Evolutionary conservation across 768 basidiomycete species (phyloP), one percentile per base, ranked within the genome.

Genomic region (Hygrocybe coccinea): DNA sequence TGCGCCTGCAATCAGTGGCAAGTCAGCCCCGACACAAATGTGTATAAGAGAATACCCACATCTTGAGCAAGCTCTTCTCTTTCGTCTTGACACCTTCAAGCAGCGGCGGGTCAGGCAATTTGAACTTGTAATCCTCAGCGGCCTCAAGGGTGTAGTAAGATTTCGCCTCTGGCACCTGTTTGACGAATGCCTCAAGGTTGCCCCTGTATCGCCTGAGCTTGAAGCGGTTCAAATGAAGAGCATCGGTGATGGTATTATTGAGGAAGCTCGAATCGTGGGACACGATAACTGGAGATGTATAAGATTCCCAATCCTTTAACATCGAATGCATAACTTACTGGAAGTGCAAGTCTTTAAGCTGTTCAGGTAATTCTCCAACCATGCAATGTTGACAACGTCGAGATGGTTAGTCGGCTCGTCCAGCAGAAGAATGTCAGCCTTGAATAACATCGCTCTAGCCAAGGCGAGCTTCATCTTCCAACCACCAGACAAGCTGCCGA

Each of bases 381-480:
- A 97, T 38, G 92, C 92, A 60, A 97, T 82, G 80, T 97, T 97
- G 75, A 97, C 85, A 61, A 97, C 95, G 64, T 97, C 95, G 76
- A 97, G 83, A 71, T 92, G 89, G 80, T 92, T 92, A 77, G 94
- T 97, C 44, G 94, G 94, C 78, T 97, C 94, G 73, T 97, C 94
- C 61, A 95, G 89, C 24, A 97, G 77, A 50, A 97, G 85, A 67
- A 97, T 97, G 67, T 97, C 95, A 59, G 95, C 95, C 78, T 89
- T 91, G 89, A 97, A 97, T 44, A 97, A 81, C 85, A 97, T 95
- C 49, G 95, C 95, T 59, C 95, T 85, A 56, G 95, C 95, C 58
- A 97, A 84, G 38, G 95, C 95, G 60, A 97, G 87, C 83, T 97
- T 97, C 95, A 97, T 97, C 83, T 97, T 97, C 95, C 95, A 97